Evolutionary conservation across 2,329 filamentous ascomycete genomes (phyloP), one percentile per base, ranked within the genome.

Genomic region (Leptographium flavum): DNA sequence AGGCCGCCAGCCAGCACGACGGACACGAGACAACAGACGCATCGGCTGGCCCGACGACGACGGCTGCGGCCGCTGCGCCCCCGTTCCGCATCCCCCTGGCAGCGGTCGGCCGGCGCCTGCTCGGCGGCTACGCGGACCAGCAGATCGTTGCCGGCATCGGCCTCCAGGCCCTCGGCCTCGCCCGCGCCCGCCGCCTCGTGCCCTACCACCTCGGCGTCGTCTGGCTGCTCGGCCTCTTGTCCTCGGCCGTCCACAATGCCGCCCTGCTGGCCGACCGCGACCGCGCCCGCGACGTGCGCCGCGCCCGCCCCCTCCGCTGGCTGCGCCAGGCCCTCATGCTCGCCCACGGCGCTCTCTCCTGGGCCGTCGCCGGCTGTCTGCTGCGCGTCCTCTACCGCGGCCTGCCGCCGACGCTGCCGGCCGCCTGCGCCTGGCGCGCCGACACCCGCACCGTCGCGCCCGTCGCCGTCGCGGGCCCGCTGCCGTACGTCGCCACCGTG

Each of bases 201-300:
- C 70, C 76, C 0, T 83, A 83, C 56, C 79, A 83, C 60, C 81
- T 83, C 63, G 82, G 82, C 63, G 69, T 82, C 45, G 73, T 83
- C 51, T 83, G 78, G 79, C 78, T 81, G 63, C 63, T 83, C 2
- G 76, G 74, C 0, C 60, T 81, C 13, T 64, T 83, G 8, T 76
- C 76, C 15, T 81, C 76, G 50, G 74, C 76, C 1, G 80, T 79
- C 3, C 79, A 83, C 58, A 77, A 81, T 47, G 68, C 74, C 5
- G 76, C 77, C 0, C 62, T 83, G 15, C 65, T 83, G n/a, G 76
- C 75, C 1, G 27, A 28, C 27, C 27, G 8, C 27, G 27, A 28
- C 27, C 67, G 83, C 30, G 74, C 78, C 2, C 72, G 73, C 55
- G 77, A 82, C 54, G 81, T 80, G 61, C 75, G 74, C 51, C 63